phyloP scores from a whole-genome alignment of 2,329 filamentous ascomycete species.

The Dactylella cylindrospora region DNA sequence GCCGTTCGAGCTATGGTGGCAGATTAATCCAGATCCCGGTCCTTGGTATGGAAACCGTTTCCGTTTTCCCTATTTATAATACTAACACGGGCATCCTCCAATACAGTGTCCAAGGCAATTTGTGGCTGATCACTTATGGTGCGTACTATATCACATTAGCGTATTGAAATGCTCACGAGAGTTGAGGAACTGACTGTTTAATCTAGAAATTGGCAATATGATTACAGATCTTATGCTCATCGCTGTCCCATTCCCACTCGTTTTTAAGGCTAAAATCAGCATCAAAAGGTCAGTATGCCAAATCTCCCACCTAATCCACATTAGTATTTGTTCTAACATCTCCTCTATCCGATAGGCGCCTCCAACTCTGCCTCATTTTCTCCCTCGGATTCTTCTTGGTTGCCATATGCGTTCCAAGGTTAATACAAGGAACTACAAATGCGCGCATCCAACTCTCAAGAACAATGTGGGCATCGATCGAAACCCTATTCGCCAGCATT shows the following conservation, averaged over 20 bases:
- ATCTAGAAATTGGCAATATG: constrained; percentile 34
- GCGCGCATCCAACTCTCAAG: constrained; percentile 18
- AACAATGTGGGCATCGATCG: constrained; percentile 34
- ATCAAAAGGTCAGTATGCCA: constrained; percentile 15
- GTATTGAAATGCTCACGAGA: too few species aligned
- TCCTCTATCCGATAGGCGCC: constrained; percentile 8
- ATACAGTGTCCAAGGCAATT: constrained; percentile 24
- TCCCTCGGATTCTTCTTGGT: constrained; percentile 34
- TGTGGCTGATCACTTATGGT: constrained; percentile 36
- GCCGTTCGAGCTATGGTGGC: constrained; percentile 31
- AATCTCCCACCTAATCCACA: not conserved
- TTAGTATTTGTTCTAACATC: not conserved
- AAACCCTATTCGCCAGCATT: constrained; percentile 31
- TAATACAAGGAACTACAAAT: constrained; percentile 24
- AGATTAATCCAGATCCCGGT: constrained; percentile 25
- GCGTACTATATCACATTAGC: too few species aligned
- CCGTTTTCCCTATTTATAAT: not conserved
- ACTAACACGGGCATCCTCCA: not conserved
- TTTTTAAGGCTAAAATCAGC: constrained; percentile 24
- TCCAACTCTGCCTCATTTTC: constrained; percentile 26
- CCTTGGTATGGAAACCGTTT: constrained; percentile 2
- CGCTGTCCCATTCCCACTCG: constrained; percentile 29
- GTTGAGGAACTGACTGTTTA: not conserved
- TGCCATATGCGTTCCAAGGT: constrained; percentile 21
- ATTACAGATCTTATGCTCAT: constrained; percentile 27